Conservation (phyloP, 2,329 filamentous ascomycete genomes). For the Ascochyta viciae-villosae region DNA sequence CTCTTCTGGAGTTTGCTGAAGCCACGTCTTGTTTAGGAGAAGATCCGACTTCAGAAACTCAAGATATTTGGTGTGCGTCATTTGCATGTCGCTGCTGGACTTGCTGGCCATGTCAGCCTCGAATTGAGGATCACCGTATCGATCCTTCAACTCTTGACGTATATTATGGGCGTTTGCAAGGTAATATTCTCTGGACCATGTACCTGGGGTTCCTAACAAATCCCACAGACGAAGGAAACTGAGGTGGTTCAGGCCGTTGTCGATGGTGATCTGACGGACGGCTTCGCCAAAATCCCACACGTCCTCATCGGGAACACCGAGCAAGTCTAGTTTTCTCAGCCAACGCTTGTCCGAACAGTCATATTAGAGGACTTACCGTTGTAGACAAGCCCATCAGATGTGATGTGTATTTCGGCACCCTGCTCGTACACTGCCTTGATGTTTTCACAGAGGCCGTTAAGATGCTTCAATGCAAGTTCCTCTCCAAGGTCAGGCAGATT, state of each 20-base stretch:
- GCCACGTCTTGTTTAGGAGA: conserved; percentile 23
- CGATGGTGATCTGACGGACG: conserved; percentile 22
- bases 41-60: conserved; percentile 38
- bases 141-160: conserved; percentile 32
- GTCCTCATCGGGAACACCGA: conserved; percentile 52
- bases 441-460: conserved; percentile 52
- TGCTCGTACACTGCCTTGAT: conserved; percentile 51
- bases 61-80: conserved; percentile 40
- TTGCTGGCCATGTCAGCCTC: conserved; percentile 42
- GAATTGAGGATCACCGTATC: conserved; percentile 34
- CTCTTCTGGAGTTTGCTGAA: conserved; percentile 25
- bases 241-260: conserved; percentile 27
- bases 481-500: conserved; percentile 53
- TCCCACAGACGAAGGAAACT: conserved; percentile 31
- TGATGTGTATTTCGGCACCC: conserved; percentile 52
- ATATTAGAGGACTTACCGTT: conserved; percentile 34
- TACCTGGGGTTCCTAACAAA: conserved; percentile 24
- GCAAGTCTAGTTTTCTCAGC: conserved; percentile 42
- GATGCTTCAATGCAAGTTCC: conserved; percentile 52
- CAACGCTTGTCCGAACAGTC: not conserved
- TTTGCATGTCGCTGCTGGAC: conserved; percentile 33
- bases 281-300: conserved; percentile 50
- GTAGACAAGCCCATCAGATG: conserved; percentile 54
- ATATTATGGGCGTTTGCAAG: conserved; percentile 32
- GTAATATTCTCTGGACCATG: conserved; percentile 32